Evolutionary conservation across 1,284 basidiomycete genomes (phyloP).

Genomic region (Cystobasidium sp.): DNA sequence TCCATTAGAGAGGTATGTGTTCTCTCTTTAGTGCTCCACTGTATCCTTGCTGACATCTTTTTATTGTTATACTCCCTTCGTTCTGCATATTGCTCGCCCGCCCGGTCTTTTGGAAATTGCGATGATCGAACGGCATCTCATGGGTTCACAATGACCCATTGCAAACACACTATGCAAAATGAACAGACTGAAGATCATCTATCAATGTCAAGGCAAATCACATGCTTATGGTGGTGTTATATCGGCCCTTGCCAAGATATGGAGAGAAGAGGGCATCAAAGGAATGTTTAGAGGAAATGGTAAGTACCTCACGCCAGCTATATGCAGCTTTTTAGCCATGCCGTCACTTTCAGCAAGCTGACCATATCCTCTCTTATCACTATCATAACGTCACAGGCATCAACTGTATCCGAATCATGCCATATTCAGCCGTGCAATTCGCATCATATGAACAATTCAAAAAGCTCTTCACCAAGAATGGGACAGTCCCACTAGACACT

Average conservation of each 20-base stretch:
- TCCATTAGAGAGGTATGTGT: slow-evolving; percentile 47
- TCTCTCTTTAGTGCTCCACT: neutral
- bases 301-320: neutral
- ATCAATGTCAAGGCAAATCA: slow-evolving; percentile 51
- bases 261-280: slow-evolving; percentile 52
- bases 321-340: neutral
- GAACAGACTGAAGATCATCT: slow-evolving; percentile 51
- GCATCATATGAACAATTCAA: slow-evolving; percentile 58
- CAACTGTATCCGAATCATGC: slow-evolving; percentile 53
- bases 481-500: slow-evolving; percentile 50
- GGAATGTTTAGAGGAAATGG: slow-evolving; percentile 46
- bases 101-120: slow-evolving; percentile 3
- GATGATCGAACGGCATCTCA: neutral
- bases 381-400: slow-evolving; percentile 18
- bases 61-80: neutral
- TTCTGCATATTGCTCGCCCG: neutral
- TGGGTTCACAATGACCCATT: neutral
- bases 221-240: slow-evolving; percentile 52
- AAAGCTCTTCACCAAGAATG: slow-evolving; percentile 44
- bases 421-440: slow-evolving; percentile 56
- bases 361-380: neutral
- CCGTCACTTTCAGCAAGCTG: neutral
- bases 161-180: neutral
- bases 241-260: slow-evolving; percentile 51
- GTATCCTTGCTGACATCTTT: neutral